Evolutionary conservation across 1,139 yeast species (phyloP).

Genomic region (Nakaseomyces delphensis): DNA sequence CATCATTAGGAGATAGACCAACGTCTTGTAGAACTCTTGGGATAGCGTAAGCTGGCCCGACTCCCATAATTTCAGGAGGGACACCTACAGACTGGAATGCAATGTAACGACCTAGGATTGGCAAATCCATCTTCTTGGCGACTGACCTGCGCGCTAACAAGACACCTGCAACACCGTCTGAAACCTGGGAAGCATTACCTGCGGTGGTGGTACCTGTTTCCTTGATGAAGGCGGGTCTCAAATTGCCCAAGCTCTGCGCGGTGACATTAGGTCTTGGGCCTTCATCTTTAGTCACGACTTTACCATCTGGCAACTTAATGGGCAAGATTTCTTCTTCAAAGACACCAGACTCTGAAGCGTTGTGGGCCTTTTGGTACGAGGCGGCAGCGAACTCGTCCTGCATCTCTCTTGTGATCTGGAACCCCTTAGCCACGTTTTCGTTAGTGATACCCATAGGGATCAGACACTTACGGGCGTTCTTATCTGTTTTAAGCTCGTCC

Average conservation of each 20-base stretch:
- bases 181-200: conserved; percentile 91
- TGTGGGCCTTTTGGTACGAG: conserved; percentile 78
- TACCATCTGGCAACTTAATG: conserved; percentile 36
- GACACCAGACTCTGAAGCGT: conserved; percentile 59
- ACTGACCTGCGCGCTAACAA: conserved; percentile 79
- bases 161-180: conserved; percentile 93
- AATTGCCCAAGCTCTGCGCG: conserved; percentile 58
- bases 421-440: conserved; percentile 64
- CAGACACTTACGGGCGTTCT: conserved; percentile 53
- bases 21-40: conserved; percentile 66
- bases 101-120: conserved; percentile 65
- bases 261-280: conserved; percentile 89
- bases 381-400: conserved; percentile 85
- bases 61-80: conserved; percentile 95
- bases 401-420: conserved; percentile 51
- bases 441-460: conserved; percentile 91
- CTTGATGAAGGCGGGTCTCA: conserved; percentile 80
- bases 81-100: conserved; percentile 77
- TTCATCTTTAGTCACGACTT: conserved; percentile 63
- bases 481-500: conserved; percentile 37
- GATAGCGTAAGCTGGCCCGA: conserved; percentile 92
- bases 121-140: conserved; percentile 65
- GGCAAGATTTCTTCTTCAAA: conserved; percentile 86
- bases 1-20: conserved; percentile 55
- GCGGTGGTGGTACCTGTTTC: conserved; percentile 82